These are phyloP conservation scores for Anthracocystis walkeri DNA, from an alignment of 1,284 basidiomycete species.

Conservation along the genomic window DNA sequence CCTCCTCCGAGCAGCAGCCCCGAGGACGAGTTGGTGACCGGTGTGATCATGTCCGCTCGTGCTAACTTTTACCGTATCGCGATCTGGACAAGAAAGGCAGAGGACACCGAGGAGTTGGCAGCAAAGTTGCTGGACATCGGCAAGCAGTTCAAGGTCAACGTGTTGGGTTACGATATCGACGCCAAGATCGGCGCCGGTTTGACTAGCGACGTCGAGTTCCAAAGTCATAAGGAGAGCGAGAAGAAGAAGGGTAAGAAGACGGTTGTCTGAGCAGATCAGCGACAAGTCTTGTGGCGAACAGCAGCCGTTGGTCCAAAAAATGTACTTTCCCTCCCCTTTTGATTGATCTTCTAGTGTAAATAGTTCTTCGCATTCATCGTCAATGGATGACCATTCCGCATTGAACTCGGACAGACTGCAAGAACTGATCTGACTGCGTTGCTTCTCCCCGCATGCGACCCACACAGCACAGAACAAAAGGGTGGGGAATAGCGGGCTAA, in stretches of 20 bases:
- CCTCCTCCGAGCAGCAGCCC: constrained; percentile 42
- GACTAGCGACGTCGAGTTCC: constrained; percentile 67
- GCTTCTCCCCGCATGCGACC: no score
- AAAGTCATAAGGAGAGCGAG: constrained; percentile 74
- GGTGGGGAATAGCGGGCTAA: no score
- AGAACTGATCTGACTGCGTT: no score
- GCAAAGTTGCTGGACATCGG: constrained; percentile 79
- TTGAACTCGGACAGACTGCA: no score
- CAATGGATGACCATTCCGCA: no score
- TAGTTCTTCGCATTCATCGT: no score
- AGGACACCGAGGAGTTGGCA: constrained; percentile 73
- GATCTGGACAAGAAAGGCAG: constrained; percentile 85
- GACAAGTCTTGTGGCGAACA: not conserved
- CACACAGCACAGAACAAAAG: no score
- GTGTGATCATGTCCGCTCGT: constrained; percentile 93
- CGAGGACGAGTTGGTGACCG: constrained; percentile 63
- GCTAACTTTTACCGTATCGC: constrained; percentile 95
- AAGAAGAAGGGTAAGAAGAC: constrained; percentile 89
- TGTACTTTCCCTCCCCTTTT: not conserved
- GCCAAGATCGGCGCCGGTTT: constrained; percentile 80
- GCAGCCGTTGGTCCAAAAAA: no score
- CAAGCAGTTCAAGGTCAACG: constrained; percentile 88
- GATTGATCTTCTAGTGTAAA: no score
- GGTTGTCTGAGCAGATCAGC: constrained; percentile 64
- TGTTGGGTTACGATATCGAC: constrained; percentile 82